Evolutionary conservation across 2,329 filamentous ascomycete species (phyloP), one percentile per base, ranked within the genome.

Genomic region (Thermomyces lanuginosus): DNA sequence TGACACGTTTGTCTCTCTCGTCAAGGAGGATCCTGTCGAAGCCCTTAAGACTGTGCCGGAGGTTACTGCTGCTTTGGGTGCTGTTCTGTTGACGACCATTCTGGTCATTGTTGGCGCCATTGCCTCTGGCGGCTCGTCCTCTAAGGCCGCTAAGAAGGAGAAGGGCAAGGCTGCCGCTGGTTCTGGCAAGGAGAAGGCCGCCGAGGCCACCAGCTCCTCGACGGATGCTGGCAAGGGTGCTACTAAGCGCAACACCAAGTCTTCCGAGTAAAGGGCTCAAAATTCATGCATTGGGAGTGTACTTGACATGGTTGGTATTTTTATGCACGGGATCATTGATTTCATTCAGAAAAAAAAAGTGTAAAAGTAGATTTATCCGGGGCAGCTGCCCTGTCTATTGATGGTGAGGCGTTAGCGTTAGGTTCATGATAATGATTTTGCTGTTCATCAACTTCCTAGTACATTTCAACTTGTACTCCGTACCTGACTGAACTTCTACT

Each of bases 31-130:
- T 57, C 83, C 84, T 32, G 45, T 92, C 39, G 66, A 83, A 60
- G 84, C 84, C 28, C 62, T 84, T 60, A 80, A 81, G 62, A 79
- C 82, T 44, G 79, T 93, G 38, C 89, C 89, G 39, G 89, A 93
- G 61, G 76, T 92, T 42, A 81, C 83, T 37, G 83, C 73, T 48
- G 80, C 72, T 46, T 61, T 92, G 46, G 77, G 64, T 47, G 78
- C 75, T 39, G 53, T 83, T 37, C 51, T 75, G 23, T 59, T 82
- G 30, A 72, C 76, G 25, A 48, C 89, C 40, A 51, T 92, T 35
- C 71, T 76, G 39, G 44, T 92, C 37, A 56, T 91, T 37, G 57
- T 78, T 36, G 66, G 70, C 41, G 58, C 78, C 37, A 55, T 86
- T 43, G 55, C 71, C 37, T 70, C 72, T 43, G 64, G 65, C 43